Evolutionary conservation across 208 protist species (phyloP).

Genomic region (Trypanosoma conorhini): DNA sequence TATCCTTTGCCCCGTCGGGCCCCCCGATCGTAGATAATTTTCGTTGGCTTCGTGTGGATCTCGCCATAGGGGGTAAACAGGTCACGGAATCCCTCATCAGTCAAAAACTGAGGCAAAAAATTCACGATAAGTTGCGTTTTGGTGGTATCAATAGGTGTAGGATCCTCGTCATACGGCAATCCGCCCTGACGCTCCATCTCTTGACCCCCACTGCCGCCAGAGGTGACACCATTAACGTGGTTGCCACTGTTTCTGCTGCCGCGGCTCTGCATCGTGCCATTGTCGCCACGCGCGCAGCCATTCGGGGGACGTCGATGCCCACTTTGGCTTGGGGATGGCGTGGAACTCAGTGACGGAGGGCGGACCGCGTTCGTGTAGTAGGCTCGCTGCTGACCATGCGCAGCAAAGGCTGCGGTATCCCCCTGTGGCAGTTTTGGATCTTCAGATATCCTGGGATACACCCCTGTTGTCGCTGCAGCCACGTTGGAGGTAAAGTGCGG

Average conservation of each 20-base stretch:
- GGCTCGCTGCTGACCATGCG: conserved; percentile 4
- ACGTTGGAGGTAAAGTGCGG: background rate
- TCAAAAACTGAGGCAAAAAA: conserved; percentile 52
- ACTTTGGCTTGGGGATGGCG: background rate
- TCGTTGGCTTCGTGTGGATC: conserved; percentile 36
- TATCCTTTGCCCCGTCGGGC: conserved; percentile 69
- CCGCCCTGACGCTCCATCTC: conserved; percentile 25
- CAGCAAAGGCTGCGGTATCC: background rate
- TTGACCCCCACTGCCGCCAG: conserved; percentile 3
- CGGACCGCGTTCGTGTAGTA: background rate
- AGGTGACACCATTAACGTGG: background rate
- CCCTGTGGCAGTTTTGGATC: background rate
- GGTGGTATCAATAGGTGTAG: conserved; percentile 46
- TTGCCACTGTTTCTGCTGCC: background rate
- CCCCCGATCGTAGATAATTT: conserved; percentile 62
- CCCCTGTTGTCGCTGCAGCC: background rate
- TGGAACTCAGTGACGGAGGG: background rate
- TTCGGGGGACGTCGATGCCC: background rate
- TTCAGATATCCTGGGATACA: background rate
- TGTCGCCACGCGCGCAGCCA: background rate
- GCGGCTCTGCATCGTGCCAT: background rate
- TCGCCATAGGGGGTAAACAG: conserved; percentile 59
- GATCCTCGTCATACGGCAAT: conserved; percentile 42
- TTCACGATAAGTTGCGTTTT: conserved; percentile 75
- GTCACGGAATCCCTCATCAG: conserved; percentile 42